Evolutionary conservation across 2,329 filamentous ascomycete species (phyloP).

Genomic region (Pestalotiopsis fici): DNA sequence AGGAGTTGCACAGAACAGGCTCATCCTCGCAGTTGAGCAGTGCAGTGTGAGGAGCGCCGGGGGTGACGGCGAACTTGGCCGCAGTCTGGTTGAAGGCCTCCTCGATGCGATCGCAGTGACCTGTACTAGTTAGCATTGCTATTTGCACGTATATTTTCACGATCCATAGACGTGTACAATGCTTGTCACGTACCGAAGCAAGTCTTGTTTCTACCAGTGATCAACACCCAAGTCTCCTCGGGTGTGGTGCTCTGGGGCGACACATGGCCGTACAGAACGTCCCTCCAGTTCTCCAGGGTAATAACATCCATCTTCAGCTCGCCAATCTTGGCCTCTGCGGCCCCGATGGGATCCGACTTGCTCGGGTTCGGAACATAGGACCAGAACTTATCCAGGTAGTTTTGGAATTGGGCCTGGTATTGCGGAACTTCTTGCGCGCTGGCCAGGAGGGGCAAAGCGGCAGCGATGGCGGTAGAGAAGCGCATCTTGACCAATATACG

Average conservation of each 20-base stretch:
- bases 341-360: constrained; percentile 39
- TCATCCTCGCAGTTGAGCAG: constrained; percentile 75
- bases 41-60: constrained; percentile 67
- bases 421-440: constrained; percentile 54
- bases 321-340: constrained; percentile 52
- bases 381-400: constrained; percentile 57
- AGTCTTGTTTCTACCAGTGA: constrained; percentile 77
- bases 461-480: constrained; percentile 50
- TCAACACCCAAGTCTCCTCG: constrained; percentile 75
- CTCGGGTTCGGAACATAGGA: constrained; percentile 53
- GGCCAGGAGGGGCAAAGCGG: constrained; percentile 58
- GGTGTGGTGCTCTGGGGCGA: constrained; percentile 59
- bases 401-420: constrained; percentile 65
- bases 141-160: not conserved
- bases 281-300: constrained; percentile 71
- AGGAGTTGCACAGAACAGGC: constrained; percentile 73
- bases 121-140: constrained; percentile 36
- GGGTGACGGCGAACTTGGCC: constrained; percentile 59
- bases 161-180: not conserved
- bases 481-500: constrained; percentile 49
- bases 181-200: constrained; percentile 59
- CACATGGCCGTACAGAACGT: constrained; percentile 64
- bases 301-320: constrained; percentile 55
- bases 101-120: constrained; percentile 66
- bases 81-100: constrained; percentile 68